Percentiles rank a stretch among this genome's conserved stretches.
Evolutionary conservation across 441 rosid species (phyloP).

Genomic region (Isatis lusitanica): DNA sequence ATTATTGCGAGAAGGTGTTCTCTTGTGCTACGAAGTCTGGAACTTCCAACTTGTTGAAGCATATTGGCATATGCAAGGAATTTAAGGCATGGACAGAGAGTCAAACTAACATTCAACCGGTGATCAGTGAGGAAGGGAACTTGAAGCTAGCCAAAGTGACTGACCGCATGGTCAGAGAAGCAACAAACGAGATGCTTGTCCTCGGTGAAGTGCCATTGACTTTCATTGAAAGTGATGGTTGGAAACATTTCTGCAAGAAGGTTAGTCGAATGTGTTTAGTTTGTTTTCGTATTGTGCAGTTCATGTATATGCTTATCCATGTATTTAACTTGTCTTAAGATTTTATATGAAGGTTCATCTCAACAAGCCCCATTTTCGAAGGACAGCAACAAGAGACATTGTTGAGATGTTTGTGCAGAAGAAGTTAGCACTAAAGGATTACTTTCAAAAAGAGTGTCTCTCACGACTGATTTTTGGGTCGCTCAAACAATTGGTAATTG

Average conservation of each 20-base stretch:
- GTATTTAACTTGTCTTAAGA: not conserved
- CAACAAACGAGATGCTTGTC: not conserved
- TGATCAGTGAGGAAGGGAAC: not conserved
- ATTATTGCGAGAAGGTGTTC: not conserved
- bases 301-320: not conserved
- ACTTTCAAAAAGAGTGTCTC: not conserved
- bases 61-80: not conserved
- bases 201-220: not conserved
- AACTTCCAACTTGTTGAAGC: not conserved
- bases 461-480: not conserved
- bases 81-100: not conserved
- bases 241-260: not conserved
- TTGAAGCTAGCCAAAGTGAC: not conserved
- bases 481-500: not conserved
- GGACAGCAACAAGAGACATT: not conserved
- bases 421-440: not conserved
- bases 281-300: not conserved
- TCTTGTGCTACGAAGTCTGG: not conserved
- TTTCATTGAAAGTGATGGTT: not conserved
- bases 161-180: not conserved
- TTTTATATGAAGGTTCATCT: not conserved
- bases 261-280: not conserved
- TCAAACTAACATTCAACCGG: not conserved
- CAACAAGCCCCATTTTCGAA: not conserved
- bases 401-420: not conserved